Evolutionary conservation across 306 rosid species (phyloP).

Genomic region (Prinsepia uniflora): DNA sequence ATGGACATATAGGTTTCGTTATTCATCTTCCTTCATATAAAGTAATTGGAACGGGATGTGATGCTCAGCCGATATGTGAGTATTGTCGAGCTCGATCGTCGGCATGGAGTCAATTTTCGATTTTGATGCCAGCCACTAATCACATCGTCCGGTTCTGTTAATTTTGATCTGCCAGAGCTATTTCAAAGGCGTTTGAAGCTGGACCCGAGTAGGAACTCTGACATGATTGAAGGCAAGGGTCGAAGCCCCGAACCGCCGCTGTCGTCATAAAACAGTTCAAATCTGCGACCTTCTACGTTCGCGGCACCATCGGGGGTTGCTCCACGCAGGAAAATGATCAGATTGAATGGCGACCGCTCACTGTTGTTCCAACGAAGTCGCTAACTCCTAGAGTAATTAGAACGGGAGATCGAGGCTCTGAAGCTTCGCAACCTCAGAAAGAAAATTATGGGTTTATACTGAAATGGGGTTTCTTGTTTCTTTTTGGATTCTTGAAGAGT

Average conservation of each 20-base stretch:
- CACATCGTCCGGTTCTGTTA: constrained; percentile 50
- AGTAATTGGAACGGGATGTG: constrained; percentile 8
- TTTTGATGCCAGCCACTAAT: constrained; percentile 68
- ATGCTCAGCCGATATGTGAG: constrained; percentile 39
- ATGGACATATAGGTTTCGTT: too few species aligned
- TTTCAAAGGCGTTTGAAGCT: constrained; percentile 72
- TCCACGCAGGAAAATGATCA: constrained; percentile 70
- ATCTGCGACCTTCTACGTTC: constrained; percentile 47
- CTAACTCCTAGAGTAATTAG: too few species aligned
- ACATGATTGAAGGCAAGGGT: constrained; percentile 76
- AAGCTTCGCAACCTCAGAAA: neutral
- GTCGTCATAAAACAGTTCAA: constrained; percentile 72
- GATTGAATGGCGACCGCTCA: constrained; percentile 62
- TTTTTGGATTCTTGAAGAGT: constrained; percentile 11
- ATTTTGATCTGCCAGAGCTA: constrained; percentile 69
- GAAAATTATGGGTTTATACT: too few species aligned
- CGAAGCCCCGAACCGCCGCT: constrained; percentile 68
- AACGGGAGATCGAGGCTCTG: too few species aligned
- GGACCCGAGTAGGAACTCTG: constrained; percentile 82
- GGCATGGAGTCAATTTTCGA: constrained; percentile 70
- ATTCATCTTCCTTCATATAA: too few species aligned
- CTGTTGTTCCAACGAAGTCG: constrained; percentile 54
- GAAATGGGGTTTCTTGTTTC: constrained; percentile 9
- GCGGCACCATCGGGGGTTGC: constrained; percentile 16
- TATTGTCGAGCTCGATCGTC: constrained; percentile 42